phyloP scores from a whole-genome alignment of 148 eudicot species.

The Chenopodium berlandieri region DNA sequence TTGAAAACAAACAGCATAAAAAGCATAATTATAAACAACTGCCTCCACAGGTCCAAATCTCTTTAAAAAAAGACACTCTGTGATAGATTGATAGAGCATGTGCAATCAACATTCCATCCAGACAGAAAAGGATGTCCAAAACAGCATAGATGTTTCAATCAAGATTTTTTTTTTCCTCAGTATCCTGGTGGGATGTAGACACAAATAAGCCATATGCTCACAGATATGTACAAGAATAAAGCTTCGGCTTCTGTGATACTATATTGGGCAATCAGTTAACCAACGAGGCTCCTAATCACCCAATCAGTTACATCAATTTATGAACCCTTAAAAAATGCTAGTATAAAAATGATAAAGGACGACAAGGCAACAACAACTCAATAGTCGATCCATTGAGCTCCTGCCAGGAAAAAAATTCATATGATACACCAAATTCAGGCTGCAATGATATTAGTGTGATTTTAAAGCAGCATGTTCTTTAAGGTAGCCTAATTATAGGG shows the following conservation, averaged over 20 bases:
- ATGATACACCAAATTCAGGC: not conserved
- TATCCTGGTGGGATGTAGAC: not conserved
- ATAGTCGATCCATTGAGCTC: not conserved
- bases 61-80: not conserved
- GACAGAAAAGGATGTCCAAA: not conserved
- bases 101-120: not conserved
- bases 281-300: not conserved
- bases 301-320: not conserved
- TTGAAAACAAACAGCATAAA: no score
- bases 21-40: no score
- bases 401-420: accelerated
- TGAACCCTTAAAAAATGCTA: not conserved
- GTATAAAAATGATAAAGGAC: not conserved
- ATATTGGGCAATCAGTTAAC: not conserved
- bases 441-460: not conserved
- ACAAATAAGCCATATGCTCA: not conserved
- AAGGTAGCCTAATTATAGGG: not conserved
- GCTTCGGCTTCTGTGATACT: not conserved
- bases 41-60: not conserved
- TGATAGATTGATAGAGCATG: not conserved
- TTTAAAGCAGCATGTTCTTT: not conserved
- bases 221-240: not conserved
- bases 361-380: not conserved
- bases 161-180: not conserved
- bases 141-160: not conserved